Evolutionary conservation across 768 basidiomycete genomes (phyloP), one percentile per base, ranked within the genome.

Genomic region (Pulveroboletus sp.): DNA sequence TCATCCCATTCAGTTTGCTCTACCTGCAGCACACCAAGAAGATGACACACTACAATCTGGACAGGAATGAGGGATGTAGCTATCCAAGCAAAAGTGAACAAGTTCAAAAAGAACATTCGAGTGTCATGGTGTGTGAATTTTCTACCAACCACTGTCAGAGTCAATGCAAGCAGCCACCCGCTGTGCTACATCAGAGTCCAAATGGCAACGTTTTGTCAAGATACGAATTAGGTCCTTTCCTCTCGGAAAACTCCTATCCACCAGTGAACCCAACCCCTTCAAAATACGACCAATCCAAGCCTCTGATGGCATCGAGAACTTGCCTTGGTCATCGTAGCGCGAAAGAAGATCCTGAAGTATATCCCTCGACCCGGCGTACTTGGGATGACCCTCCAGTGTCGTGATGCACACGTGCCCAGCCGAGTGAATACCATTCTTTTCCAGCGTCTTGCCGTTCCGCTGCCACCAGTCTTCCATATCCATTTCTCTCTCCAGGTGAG

Each of bases 401-500:
- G 68, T 69, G 37, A 70, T 57, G 32, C 68, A 71, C 8, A 66
- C 69, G 17, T 69, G 66, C 6, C 59, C 69, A 1, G 50, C 47
- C 10, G 65, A 58, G 8, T 46, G 37, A 43, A 69, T 60, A 0
- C 60, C 49, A n/a, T 47, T 55, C 40, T 21, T 46, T 26, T 59
- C 56, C 11, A 69, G 46, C 27, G 44, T 49, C 43, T 50, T 54
- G 24, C 39, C 46, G 17, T 69, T 68, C 5, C 59, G 49, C 0
- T 35, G 47, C 69, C 68, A 69, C 68, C 69, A 69, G 1, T 53
- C 58, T 43, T 69, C 69, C 68, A 70, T 69, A 28, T 60, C 49
- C 2, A 15, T 18, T 18, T 69, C 62, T 17, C 65, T 46, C 52
- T 73, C 74, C 18, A 76, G 61, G 24, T 74, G 71, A 0, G 71